Conservation (phyloP, 169 alveolate genomes). For the Babesia caballi region DNA sequence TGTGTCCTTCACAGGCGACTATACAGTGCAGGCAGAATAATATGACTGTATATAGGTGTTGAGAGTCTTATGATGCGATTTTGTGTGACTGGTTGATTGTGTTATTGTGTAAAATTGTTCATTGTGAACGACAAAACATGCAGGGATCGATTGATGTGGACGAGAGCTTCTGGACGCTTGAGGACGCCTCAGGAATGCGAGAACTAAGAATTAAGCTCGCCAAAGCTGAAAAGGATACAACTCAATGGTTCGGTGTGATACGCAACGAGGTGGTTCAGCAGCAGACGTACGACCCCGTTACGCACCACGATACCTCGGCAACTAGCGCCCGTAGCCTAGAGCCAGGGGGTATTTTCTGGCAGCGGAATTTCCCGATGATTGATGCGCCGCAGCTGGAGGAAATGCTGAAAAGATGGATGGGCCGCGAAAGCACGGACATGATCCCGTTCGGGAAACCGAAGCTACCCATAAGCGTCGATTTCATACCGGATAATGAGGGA, state of each 20-base stretch:
- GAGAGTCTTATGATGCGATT: too few species aligned
- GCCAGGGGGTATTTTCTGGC: conserved; percentile 24
- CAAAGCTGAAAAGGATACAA: conserved; percentile 12
- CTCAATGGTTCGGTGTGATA: conserved; percentile 52
- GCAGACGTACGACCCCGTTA: conserved; percentile 22
- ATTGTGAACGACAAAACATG: too few species aligned
- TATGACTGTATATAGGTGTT: too few species aligned
- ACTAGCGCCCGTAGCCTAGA: conserved; percentile 19
- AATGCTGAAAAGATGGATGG: conserved; percentile 46
- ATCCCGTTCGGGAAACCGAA: conserved; percentile 59
- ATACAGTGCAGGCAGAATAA: too few species aligned
- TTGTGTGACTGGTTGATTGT: too few species aligned
- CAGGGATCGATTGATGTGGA: conserved; percentile 49
- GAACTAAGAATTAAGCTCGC: conserved; percentile 37
- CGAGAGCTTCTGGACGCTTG: conserved; percentile 59
- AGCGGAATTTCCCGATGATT: not conserved
- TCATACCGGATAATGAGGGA: conserved; percentile 4
- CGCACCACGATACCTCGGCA: not conserved
- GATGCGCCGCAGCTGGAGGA: conserved; percentile 22
- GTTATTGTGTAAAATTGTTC: too few species aligned
- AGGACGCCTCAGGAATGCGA: not conserved
- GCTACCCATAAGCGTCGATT: conserved; percentile 20
- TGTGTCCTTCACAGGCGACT: too few species aligned
- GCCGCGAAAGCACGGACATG: conserved; percentile 13
- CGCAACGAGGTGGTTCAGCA: conserved; percentile 9